These are phyloP conservation scores for Leccinum rimulosum DNA, from an alignment of 768 basidiomycete genomes.

Conservation along the genomic window DNA sequence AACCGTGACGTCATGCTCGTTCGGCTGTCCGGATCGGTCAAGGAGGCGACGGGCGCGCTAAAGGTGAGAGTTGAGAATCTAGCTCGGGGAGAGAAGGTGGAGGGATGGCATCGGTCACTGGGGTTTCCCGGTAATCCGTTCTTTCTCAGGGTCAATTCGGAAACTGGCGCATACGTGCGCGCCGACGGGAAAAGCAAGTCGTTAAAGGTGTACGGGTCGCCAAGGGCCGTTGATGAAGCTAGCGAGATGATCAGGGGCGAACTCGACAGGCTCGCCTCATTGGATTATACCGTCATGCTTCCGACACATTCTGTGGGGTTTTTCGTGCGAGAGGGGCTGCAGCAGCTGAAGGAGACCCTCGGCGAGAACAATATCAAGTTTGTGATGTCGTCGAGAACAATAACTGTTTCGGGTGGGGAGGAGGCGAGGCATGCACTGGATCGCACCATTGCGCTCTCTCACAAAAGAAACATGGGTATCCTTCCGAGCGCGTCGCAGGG, in stretches of 20 bases:
- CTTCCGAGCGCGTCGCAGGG: constrained; percentile 3
- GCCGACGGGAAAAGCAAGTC: constrained; percentile 43
- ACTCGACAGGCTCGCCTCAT: constrained; percentile 42
- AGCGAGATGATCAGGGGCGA: constrained; percentile 45
- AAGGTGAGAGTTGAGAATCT: constrained; percentile 58
- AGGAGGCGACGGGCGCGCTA: constrained; percentile 51
- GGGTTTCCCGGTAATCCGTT: constrained; percentile 29
- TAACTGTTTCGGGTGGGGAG: constrained; percentile 56
- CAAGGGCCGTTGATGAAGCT: constrained; percentile 30
- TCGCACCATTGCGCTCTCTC: constrained; percentile 43
- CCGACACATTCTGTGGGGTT: constrained; percentile 42
- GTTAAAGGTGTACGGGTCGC: constrained; percentile 44
- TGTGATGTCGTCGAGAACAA: constrained; percentile 34
- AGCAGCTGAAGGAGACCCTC: constrained; percentile 45
- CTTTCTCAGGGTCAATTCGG: constrained; percentile 31
- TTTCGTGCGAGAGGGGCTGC: constrained; percentile 50
- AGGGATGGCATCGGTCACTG: constrained; percentile 51
- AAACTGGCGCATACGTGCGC: constrained; percentile 40
- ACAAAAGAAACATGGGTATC: constrained; percentile 17
- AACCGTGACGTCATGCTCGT: constrained; percentile 33
- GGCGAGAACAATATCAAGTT: constrained; percentile 37
- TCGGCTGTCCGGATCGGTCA: constrained; percentile 48
- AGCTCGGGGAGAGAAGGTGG: constrained; percentile 47
- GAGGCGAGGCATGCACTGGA: constrained; percentile 48
- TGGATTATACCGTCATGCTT: constrained; percentile 20